Conservation (phyloP, 1,139 yeast genomes). For the Protomyces pachydermus region DNA sequence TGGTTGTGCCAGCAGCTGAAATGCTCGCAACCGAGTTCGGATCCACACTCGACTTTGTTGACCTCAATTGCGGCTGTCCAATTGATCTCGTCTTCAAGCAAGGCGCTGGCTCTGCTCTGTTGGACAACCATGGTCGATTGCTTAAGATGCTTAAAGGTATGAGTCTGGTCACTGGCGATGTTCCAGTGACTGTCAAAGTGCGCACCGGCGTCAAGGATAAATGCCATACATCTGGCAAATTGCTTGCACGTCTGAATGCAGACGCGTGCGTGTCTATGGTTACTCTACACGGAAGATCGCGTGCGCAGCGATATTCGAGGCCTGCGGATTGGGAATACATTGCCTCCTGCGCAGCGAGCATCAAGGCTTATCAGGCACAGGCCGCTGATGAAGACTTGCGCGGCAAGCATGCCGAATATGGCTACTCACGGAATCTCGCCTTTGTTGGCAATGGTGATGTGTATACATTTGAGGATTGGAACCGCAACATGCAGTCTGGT, state of each 20-base stretch:
- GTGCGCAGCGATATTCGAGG: constrained; percentile 89
- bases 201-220: constrained; percentile 86
- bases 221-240: constrained; percentile 75
- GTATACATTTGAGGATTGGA: constrained; percentile 83
- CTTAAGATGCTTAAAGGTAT: constrained; percentile 75
- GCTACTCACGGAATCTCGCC: constrained; percentile 44
- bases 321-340: constrained; percentile 93
- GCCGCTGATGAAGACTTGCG: constrained; percentile 10
- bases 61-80: constrained; percentile 95
- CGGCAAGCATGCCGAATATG: constrained; percentile 34
- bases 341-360: constrained; percentile 42
- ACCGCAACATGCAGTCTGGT: constrained; percentile 63
- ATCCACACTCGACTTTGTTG: constrained; percentile 55
- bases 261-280: constrained; percentile 86
- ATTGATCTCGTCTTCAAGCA: constrained; percentile 65
- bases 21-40: constrained; percentile 48
- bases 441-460: constrained; percentile 90
- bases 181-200: constrained; percentile 86
- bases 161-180: constrained; percentile 81
- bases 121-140: constrained; percentile 83
- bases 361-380: constrained; percentile 30
- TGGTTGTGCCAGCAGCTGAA: constrained; percentile 87
- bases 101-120: constrained; percentile 91
- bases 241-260: constrained; percentile 63
- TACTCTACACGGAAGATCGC: constrained; percentile 90